phyloP scores from a whole-genome alignment of 345 rosid genomes.

The Lumnitzera racemosa region DNA sequence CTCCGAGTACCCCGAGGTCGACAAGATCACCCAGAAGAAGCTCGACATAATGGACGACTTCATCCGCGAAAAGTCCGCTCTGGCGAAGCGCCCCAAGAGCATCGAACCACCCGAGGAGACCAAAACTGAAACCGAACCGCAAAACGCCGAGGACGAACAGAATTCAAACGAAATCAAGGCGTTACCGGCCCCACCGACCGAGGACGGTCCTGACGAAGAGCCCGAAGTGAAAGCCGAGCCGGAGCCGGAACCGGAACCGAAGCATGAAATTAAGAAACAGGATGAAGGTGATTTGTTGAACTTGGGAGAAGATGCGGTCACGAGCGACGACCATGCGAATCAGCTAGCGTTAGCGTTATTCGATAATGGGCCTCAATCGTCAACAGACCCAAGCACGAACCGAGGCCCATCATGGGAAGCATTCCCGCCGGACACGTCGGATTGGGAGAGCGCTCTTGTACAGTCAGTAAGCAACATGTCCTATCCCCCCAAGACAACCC shows the following conservation, averaged over 20 bases:
- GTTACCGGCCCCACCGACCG: conserved; percentile 64
- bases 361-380: conserved; percentile 38
- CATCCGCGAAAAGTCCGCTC: conserved; percentile 58
- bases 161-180: conserved; percentile 77
- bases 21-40: conserved; percentile 71
- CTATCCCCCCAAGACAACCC: conserved; percentile 58
- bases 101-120: conserved; percentile 6
- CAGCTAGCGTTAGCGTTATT: conserved; percentile 77
- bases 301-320: conserved; percentile 58
- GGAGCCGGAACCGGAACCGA: conserved; percentile 12
- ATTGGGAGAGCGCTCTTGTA: conserved; percentile 93
- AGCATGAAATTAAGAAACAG: conserved; percentile 30
- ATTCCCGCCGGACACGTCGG: conserved; percentile 55
- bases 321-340: conserved; percentile 74
- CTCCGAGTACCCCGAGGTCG: conserved; percentile 90
- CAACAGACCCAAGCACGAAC: conserved; percentile 34
- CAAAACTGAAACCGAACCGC: background rate
- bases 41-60: conserved; percentile 81
- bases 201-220: conserved; percentile 7
- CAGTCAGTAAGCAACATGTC: conserved; percentile 74
- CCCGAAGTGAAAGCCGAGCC: conserved; percentile 23
- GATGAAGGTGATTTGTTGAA: conserved; percentile 68
- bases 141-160: conserved; percentile 33
- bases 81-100: conserved; percentile 21
- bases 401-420: conserved; percentile 51